phyloP scores from a whole-genome alignment of 805 yeast genomes.

The Blastobotrys robertii region DNA sequence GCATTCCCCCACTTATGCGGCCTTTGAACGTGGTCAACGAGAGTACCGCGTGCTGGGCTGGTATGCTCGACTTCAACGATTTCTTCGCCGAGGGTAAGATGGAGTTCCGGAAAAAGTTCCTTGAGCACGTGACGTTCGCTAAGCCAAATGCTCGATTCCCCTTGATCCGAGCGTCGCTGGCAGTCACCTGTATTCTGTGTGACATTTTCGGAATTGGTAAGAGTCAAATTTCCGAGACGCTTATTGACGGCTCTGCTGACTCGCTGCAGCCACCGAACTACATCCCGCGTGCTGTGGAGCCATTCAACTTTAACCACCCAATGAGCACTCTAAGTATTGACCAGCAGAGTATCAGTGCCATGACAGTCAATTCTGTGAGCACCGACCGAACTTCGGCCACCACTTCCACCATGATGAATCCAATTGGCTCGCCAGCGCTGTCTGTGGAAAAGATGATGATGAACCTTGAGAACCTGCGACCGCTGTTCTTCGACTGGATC shows the following conservation, averaged over 20 bases:
- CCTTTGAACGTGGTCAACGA: slow-evolving; percentile 11
- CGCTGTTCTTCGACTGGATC: slow-evolving; percentile 34
- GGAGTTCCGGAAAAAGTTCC: slow-evolving; percentile 14
- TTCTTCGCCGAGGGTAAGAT: slow-evolving; percentile 15
- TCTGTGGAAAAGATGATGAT: slow-evolving; percentile 11
- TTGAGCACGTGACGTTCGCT: slow-evolving; percentile 19
- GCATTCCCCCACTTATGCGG: slow-evolving; percentile 7
- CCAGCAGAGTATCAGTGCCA: slow-evolving; percentile 1
- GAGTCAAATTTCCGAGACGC: neutral
- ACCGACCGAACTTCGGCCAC: neutral
- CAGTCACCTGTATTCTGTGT: slow-evolving; percentile 15
- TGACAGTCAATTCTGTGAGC: neutral
- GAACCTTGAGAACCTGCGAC: slow-evolving; percentile 14
- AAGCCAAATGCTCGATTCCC: slow-evolving; percentile 16
- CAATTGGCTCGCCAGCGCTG: neutral
- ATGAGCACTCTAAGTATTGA: slow-evolving; percentile 1
- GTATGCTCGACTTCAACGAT: slow-evolving; percentile 19
- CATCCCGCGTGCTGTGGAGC: slow-evolving; percentile 4
- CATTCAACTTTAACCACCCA: slow-evolving; percentile 2
- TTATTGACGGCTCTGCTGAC: slow-evolving; percentile 10
- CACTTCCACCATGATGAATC: neutral
- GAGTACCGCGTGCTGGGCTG: slow-evolving; percentile 13
- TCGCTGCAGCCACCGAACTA: slow-evolving; percentile 12
- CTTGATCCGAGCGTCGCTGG: slow-evolving; percentile 15
- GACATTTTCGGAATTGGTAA: slow-evolving; percentile 9